Base-by-base conservation (phyloP, 2,329 filamentous ascomycete species). In the Neofusicoccum kwambonambiense region DNA sequence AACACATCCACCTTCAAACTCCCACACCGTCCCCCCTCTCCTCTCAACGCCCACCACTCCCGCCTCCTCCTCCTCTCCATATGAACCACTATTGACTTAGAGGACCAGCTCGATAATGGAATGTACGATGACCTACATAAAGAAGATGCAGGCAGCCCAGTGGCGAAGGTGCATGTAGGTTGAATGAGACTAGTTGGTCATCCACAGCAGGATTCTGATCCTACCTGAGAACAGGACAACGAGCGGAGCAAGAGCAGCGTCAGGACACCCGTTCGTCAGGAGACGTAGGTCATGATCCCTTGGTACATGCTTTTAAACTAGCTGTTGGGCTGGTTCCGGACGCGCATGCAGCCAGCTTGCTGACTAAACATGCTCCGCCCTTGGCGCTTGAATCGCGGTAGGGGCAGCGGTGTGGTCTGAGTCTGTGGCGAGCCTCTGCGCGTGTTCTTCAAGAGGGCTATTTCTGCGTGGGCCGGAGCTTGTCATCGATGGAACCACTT, bases 141-240 rank as follows among this genome's bases (percentile, higher is more conserved):
- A 88, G 7, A 87, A 82, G 2, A 90, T 79, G 19, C 88, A 80
- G 0, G 89, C 88, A 3, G 88, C 80, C 81, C 87, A 88, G 0
- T 89, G 84, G 73, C 91, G 89, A 58, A 90, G 89, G 47, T 86
- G 82, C 68, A 86, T 90, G 70, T 86, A 90, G 0, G 86, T 87
- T 1, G 83, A 82, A 71, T 89, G 90, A 7, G 85, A 86, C 88
- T 89, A 91, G 0, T 88, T 88, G 0, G 89, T 90, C 0, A 87
- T 71, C 86, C 86, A 89, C 64, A 90, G 77, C 12, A 90, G 80
- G 0, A 87, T 70, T 61, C 90, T 89, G 67, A 91, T 91, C 12
- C 89, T 80, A 71, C 86, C 85, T 0, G 84, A 86, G 68, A 91
- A 90, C 0, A 90, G 74, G 87, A 87, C 90, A 0, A 90, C 77